Percentiles rank a stretch among this genome's conserved stretches.
Conservation (phyloP, 2,329 filamentous ascomycete genomes). For the Talaromyces sp. region DNA sequence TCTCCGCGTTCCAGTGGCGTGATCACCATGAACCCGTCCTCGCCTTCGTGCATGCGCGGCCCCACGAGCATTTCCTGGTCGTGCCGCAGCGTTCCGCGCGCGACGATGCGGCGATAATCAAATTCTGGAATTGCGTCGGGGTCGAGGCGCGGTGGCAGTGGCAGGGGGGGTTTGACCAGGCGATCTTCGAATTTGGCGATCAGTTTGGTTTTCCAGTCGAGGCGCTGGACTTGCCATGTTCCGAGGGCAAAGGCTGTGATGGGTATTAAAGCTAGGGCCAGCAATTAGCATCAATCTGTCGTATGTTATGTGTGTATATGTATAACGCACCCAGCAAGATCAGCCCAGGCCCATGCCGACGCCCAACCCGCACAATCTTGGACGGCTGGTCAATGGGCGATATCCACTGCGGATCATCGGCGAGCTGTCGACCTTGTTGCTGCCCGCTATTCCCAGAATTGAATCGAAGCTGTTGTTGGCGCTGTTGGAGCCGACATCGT, state of each 20-base stretch:
- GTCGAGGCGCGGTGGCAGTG: constrained; percentile 77
- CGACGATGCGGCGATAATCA: constrained; percentile 80
- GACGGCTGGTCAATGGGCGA: constrained; percentile 86
- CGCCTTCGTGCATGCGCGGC: constrained; percentile 79
- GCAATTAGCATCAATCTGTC: background rate
- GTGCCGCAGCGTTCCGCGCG: constrained; percentile 69
- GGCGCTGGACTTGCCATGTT: constrained; percentile 89
- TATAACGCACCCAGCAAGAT: constrained; percentile 61
- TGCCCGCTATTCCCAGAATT: constrained; percentile 20
- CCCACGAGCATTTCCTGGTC: constrained; percentile 96
- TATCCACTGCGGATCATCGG: constrained; percentile 72
- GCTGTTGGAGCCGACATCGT: constrained; percentile 33
- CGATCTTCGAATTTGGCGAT: constrained; percentile 91
- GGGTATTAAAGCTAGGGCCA: constrained; percentile 67
- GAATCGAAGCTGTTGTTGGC: constrained; percentile 30
- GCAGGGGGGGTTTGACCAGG: constrained; percentile 76
- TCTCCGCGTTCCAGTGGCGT: constrained; percentile 76
- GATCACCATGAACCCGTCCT: constrained; percentile 85
- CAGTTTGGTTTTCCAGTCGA: constrained; percentile 90
- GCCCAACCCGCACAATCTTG: constrained; percentile 67
- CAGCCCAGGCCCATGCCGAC: constrained; percentile 71
- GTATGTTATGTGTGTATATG: background rate
- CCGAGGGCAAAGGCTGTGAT: constrained; percentile 85
- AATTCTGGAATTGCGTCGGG: constrained; percentile 78
- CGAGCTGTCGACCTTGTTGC: constrained; percentile 35